A percentile compares a stretch with the other conserved stretches of the same genome.
These are phyloP conservation scores for Monilinia fructicola DNA, from an alignment of 2,329 filamentous ascomycete species.

Conservation along the genomic window DNA sequence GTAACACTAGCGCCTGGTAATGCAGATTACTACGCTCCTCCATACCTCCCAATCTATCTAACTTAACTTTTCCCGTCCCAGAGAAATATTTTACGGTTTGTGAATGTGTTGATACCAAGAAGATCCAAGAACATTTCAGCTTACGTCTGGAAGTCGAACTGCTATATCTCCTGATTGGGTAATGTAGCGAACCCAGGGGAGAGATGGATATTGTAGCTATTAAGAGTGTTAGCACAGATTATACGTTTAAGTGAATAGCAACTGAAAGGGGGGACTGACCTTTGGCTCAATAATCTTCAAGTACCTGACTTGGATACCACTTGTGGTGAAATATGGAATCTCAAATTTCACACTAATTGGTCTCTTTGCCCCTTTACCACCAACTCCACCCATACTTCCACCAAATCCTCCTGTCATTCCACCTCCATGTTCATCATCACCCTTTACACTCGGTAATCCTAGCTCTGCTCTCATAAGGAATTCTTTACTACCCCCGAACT, in stretches of 20 bases:
- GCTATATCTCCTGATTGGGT: conserved; percentile 97
- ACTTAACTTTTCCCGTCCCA: conserved; percentile 8
- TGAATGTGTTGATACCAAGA: background rate
- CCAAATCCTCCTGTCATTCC: conserved; percentile 98
- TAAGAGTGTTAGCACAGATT: conserved; percentile 18
- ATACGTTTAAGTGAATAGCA: background rate
- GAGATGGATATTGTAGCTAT: conserved; percentile 93
- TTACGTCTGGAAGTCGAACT: conserved; percentile 79
- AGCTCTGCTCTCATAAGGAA: conserved; percentile 98
- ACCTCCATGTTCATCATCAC: conserved; percentile 91
- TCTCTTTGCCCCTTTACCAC: conserved; percentile 83
- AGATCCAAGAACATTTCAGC: background rate
- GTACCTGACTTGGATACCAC: conserved; percentile 96
- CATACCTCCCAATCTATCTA: conserved; percentile 19
- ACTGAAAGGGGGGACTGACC: conserved; percentile 54
- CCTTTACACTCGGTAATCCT: conserved; percentile 87
- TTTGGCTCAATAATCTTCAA: conserved; percentile 99
- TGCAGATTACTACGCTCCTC: conserved; percentile 19
- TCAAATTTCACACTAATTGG: conserved; percentile 99
- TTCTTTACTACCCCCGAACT: conserved; percentile 97
- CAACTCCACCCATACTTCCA: conserved; percentile 91
- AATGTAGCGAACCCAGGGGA: conserved; percentile 98
- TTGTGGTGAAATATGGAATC: conserved; percentile 99
- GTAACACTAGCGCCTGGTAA: conserved; percentile 15
- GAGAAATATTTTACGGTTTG: background rate